phyloP scores from a whole-genome alignment of 2,329 filamentous ascomycete species.

The Penicillium sp. region DNA sequence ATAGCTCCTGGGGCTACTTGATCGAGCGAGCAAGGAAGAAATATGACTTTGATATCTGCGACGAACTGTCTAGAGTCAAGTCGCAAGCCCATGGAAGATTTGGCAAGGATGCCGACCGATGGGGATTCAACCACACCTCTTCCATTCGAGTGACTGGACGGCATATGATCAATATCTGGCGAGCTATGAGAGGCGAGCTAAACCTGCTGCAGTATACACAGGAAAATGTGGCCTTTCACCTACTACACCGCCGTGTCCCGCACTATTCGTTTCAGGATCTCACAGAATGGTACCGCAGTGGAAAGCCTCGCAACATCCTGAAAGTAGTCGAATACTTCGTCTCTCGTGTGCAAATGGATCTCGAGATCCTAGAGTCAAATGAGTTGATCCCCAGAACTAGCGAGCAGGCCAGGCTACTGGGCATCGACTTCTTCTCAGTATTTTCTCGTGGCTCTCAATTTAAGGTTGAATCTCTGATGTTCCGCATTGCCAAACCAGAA shows the following conservation, averaged over 20 bases:
- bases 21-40: conserved; percentile 79
- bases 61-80: conserved; percentile 84
- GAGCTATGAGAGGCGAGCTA: conserved; percentile 86
- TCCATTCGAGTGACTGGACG: conserved; percentile 86
- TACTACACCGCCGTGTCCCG: conserved; percentile 77
- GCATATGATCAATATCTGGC: conserved; percentile 95
- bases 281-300: conserved; percentile 70
- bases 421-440: conserved; percentile 94
- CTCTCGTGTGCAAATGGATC: conserved; percentile 66
- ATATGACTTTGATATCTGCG: conserved; percentile 82
- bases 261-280: conserved; percentile 73
- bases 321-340: conserved; percentile 73
- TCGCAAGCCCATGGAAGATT: conserved; percentile 71
- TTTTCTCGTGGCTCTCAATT: conserved; percentile 92
- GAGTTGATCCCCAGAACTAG: conserved; percentile 82
- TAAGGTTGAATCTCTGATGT: conserved; percentile 98
- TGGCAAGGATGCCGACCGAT: conserved; percentile 75
- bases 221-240: conserved; percentile 88
- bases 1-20: conserved; percentile 87
- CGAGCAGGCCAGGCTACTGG: conserved; percentile 84
- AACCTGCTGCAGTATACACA: conserved; percentile 89
- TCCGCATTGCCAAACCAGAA: conserved; percentile 92
- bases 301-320: conserved; percentile 57
- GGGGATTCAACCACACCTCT: conserved; percentile 90
- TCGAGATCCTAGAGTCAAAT: conserved; percentile 82